Evolutionary conservation across 768 basidiomycete genomes (phyloP).

Genomic region (Psilocybe tampanensis): DNA sequence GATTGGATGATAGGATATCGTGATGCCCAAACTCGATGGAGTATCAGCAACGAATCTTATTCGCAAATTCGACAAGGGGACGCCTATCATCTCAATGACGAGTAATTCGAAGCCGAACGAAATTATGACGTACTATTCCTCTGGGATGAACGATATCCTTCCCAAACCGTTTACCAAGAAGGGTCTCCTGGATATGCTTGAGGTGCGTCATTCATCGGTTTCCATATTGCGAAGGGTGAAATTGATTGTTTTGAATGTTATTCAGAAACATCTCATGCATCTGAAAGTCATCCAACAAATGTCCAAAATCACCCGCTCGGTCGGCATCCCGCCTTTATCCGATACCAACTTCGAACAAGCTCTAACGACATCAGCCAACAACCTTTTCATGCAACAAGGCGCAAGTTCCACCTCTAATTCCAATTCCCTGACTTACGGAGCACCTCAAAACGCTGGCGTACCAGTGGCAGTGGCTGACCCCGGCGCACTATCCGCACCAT

Average conservation of each 20-base stretch:
- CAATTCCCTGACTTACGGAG: conserved; percentile 7
- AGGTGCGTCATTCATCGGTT: conserved; percentile 45
- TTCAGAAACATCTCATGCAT: conserved; percentile 86
- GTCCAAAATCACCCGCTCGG: conserved; percentile 60
- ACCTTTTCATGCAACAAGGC: conserved; percentile 14
- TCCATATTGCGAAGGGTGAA: not conserved
- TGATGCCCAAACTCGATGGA: conserved; percentile 90
- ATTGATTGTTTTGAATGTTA: not conserved
- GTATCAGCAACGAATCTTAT: conserved; percentile 92
- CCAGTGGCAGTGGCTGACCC: not conserved
- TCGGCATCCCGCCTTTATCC: conserved; percentile 66
- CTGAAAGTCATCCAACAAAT: conserved; percentile 86
- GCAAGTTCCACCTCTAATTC: conserved; percentile 3
- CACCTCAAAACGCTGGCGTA: conserved; percentile 2
- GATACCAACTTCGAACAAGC: conserved; percentile 59
- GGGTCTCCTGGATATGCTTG: conserved; percentile 88
- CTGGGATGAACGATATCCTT: conserved; percentile 95
- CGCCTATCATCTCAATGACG: conserved; percentile 99
- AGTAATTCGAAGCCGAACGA: conserved; percentile 92
- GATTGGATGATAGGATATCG: conserved; percentile 70
- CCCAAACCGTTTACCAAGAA: conserved; percentile 98
- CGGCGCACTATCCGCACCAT: conserved; percentile 10
- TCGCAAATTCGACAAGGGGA: conserved; percentile 91
- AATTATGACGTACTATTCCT: conserved; percentile 88
- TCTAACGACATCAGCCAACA: conserved; percentile 34